Evolutionary conservation across 176 grass and related monocot genomes (phyloP).

Genomic region (Triticum timopheevii): DNA sequence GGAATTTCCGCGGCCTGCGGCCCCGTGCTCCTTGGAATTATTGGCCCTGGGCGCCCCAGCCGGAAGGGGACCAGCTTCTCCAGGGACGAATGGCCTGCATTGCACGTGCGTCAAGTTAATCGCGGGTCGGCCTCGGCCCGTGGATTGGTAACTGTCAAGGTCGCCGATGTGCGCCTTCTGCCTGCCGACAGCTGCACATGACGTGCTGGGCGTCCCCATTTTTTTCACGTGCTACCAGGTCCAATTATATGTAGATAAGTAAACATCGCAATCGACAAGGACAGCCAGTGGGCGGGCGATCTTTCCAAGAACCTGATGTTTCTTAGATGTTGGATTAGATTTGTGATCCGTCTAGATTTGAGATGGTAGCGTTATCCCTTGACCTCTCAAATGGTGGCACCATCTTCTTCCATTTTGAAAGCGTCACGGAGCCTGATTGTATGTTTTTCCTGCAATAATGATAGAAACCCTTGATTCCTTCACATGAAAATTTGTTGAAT

Average conservation of each 20-base stretch:
- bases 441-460: neutral
- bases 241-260: neutral
- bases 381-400: neutral
- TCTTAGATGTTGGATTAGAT: neutral
- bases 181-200: neutral
- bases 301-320: neutral
- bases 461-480: neutral
- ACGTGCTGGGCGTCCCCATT: neutral
- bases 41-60: neutral
- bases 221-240: neutral
- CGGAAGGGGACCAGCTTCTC: neutral
- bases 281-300: neutral
- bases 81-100: neutral
- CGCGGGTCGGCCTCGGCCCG: neutral
- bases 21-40: neutral
- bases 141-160: no score
- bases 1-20: neutral
- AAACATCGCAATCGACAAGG: neutral
- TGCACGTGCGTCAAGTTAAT: slow-evolving; percentile 10
- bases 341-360: neutral
- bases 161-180: neutral
- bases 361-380: neutral
- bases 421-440: neutral
- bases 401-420: neutral
- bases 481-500: neutral